Conservation (phyloP, 2,329 filamentous ascomycete species). For the Penicillium sclerotiorum region DNA sequence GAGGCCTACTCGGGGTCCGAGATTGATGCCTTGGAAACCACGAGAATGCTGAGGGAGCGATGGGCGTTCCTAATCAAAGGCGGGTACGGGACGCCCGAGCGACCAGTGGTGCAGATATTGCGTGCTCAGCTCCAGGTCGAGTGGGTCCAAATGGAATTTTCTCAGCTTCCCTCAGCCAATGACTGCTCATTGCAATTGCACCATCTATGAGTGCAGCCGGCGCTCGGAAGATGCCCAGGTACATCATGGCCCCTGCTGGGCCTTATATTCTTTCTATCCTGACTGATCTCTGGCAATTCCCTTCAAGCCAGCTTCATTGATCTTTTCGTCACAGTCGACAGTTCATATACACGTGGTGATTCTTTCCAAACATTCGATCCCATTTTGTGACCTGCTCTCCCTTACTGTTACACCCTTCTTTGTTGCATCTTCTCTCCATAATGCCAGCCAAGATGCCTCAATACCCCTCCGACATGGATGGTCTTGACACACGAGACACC, state of each 20-base stretch:
- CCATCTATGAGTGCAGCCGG: slow-evolving; percentile 2
- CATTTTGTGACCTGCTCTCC: not conserved
- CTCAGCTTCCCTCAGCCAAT: not conserved
- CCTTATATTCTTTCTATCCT: not conserved
- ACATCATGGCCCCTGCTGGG: slow-evolving; percentile 3
- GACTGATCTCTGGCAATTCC: not conserved
- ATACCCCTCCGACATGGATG: slow-evolving; percentile 41
- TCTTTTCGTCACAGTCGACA: not conserved
- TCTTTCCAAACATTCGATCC: not conserved
- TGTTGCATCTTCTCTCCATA: slow-evolving; percentile 9
- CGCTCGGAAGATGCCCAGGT: not conserved
- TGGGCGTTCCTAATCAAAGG: not conserved
- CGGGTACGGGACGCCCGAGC: not conserved
- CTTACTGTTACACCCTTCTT: not conserved
- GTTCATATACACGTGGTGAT: not conserved
- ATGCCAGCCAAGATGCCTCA: slow-evolving; percentile 45
- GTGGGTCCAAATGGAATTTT: not conserved
- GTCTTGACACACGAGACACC: slow-evolving; percentile 43
- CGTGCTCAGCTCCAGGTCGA: not conserved
- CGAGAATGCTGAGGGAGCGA: not conserved
- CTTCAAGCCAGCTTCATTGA: not conserved
- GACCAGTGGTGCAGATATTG: not conserved
- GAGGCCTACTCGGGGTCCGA: too few relatives aligned
- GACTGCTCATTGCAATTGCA: not conserved
- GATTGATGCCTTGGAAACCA: not conserved